These are phyloP conservation scores for Thalassiosira mediterranea DNA, from an alignment of 352 stramenopile genomes.

Conservation along the genomic window DNA sequence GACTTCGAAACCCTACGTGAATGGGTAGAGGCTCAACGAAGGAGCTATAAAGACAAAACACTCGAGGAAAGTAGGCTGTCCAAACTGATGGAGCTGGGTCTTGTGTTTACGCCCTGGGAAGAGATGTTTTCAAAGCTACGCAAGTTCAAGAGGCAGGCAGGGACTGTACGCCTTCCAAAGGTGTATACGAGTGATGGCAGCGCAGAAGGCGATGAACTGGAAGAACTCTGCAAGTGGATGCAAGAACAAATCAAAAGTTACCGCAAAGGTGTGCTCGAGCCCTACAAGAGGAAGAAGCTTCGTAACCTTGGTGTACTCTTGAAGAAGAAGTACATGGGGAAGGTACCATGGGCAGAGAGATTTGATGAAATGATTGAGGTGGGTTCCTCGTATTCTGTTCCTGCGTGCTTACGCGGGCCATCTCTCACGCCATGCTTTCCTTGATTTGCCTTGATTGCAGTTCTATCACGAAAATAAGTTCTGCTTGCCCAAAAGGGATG, in stretches of 20 bases:
- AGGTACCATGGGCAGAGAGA: constrained; percentile 2
- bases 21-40: constrained; percentile 12
- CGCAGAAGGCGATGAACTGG: constrained; percentile 9
- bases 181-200: background rate
- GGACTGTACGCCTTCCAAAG: constrained; percentile 9
- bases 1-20: background rate
- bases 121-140: background rate
- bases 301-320: constrained; percentile 13
- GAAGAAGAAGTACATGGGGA: constrained; percentile 7
- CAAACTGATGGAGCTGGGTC: constrained; percentile 2
- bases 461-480: constrained; percentile 12
- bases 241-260: constrained; percentile 5
- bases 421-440: no score
- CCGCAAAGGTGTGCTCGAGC: constrained; percentile 1
- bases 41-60: background rate
- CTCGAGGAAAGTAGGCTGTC: constrained; percentile 6
- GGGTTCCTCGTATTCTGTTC: no score
- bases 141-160: constrained; percentile 15
- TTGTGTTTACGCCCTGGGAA: constrained; percentile 7
- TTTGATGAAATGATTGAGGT: constrained; percentile 25
- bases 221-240: constrained; percentile 12
- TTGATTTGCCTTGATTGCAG: no score
- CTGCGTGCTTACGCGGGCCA: no score
- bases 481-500: constrained; percentile 18
- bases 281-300: constrained; percentile 19